Conservation (phyloP, 495 filamentous ascomycete genomes). For the Lentithecium fluviatile region DNA sequence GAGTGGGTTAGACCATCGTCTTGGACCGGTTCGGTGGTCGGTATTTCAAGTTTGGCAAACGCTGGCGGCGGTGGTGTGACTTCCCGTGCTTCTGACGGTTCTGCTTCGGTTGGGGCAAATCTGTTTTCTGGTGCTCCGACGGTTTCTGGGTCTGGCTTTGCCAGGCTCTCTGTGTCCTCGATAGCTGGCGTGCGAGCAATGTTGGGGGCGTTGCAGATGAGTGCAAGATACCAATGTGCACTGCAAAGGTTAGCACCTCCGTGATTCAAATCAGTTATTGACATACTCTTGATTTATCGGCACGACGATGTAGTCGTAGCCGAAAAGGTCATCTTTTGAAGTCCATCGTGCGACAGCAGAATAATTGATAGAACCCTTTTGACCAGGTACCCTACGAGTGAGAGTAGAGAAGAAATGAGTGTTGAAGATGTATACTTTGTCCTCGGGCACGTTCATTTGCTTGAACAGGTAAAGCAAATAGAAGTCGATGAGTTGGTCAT, state of each 20-base stretch:
- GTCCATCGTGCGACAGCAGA: slow-evolving; percentile 87
- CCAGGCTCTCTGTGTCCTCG: background rate
- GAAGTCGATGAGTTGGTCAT: slow-evolving; percentile 88
- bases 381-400: slow-evolving; percentile 55
- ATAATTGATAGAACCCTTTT: slow-evolving; percentile 65
- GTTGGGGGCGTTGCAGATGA: slow-evolving; percentile 84
- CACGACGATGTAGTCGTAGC: slow-evolving; percentile 84
- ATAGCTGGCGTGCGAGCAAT: slow-evolving; percentile 37
- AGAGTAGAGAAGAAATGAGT: slow-evolving; percentile 86
- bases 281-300: slow-evolving; percentile 74
- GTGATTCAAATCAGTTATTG: background rate
- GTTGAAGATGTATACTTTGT: slow-evolving; percentile 81
- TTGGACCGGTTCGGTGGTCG: background rate
- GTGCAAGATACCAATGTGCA: slow-evolving; percentile 90
- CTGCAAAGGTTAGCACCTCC: slow-evolving; percentile 3
- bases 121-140: too few species aligned
- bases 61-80: background rate
- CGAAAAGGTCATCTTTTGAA: slow-evolving; percentile 77
- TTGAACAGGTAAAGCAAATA: slow-evolving; percentile 67
- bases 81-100: background rate
- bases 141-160: background rate
- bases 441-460: slow-evolving; percentile 48
- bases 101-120: background rate
- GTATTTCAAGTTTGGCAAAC: background rate
- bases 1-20: background rate